phyloP scores from a whole-genome alignment of 768 basidiomycete species.

The Tulasnella calospora region DNA sequence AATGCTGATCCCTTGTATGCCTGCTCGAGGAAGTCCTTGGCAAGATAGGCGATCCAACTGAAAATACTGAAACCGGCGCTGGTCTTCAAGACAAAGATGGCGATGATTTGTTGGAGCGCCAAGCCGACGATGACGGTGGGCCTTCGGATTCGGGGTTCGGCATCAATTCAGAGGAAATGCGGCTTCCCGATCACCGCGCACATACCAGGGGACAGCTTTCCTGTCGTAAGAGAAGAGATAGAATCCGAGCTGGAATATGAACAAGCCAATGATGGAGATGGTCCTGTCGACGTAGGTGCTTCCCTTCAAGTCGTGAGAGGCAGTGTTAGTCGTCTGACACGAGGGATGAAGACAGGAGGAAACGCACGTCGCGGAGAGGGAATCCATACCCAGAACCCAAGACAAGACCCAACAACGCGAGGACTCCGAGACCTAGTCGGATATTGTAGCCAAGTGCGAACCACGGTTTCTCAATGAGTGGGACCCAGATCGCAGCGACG shows the following conservation, averaged over 20 bases:
- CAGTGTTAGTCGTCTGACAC: neutral
- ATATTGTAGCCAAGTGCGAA: constrained; percentile 50
- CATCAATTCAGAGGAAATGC: neutral
- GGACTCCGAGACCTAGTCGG: constrained; percentile 66
- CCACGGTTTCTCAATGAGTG: constrained; percentile 62
- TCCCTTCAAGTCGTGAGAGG: constrained; percentile 38
- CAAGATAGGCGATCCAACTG: constrained; percentile 73
- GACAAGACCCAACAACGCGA: constrained; percentile 67
- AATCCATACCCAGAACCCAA: constrained; percentile 89
- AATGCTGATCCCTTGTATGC: constrained; percentile 67
- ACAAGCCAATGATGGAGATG: constrained; percentile 73
- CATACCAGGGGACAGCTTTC: constrained; percentile 65
- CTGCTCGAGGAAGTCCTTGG: constrained; percentile 69
- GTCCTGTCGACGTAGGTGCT: constrained; percentile 73
- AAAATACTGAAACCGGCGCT: constrained; percentile 79
- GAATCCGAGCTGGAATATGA: constrained; percentile 74
- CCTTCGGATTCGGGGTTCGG: constrained; percentile 42
- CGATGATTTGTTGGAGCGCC: constrained; percentile 77
- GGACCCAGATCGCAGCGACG: constrained; percentile 65
- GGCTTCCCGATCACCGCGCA: constrained; percentile 7
- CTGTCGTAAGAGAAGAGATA: constrained; percentile 62
- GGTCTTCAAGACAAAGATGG: constrained; percentile 84
- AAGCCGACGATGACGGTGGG: constrained; percentile 84
- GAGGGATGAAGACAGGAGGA: neutral
- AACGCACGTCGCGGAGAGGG: constrained; percentile 49